These are phyloP conservation scores for Echinosophora koreensis DNA, from an alignment of 306 rosid genomes.

Conservation along the genomic window DNA sequence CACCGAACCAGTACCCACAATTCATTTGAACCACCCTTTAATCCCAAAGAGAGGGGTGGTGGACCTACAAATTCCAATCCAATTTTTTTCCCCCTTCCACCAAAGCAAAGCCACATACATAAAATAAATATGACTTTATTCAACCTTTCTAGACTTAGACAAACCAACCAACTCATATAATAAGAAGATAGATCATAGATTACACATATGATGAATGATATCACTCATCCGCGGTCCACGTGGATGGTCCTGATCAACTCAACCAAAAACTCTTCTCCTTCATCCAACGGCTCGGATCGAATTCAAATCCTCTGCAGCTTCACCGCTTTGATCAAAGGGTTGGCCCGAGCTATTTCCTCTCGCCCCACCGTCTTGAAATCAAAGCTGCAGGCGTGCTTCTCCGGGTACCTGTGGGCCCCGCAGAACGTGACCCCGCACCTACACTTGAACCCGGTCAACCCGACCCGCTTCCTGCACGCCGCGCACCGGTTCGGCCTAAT, in stretches of 20 bases:
- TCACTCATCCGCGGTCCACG: conserved; percentile 14
- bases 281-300: conserved; percentile 41
- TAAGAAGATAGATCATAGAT: background rate
- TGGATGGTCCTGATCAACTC: conserved; percentile 28
- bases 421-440: conserved; percentile 80
- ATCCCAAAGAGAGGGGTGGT: background rate
- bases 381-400: conserved; percentile 79
- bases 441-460: conserved; percentile 83
- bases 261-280: background rate
- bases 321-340: conserved; percentile 75
- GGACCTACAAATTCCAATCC: conserved; percentile 24
- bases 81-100: background rate
- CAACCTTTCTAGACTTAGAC: conserved; percentile 29
- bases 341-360: conserved; percentile 80
- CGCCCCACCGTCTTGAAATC: conserved; percentile 77
- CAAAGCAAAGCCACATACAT: conserved; percentile 26
- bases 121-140: conserved; percentile 33
- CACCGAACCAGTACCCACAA: background rate
- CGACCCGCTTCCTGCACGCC: conserved; percentile 75
- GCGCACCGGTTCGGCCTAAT: conserved; percentile 67
- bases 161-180: conserved; percentile 9
- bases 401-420: conserved; percentile 87
- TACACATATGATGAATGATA: background rate
- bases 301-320: conserved; percentile 77
- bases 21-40: conserved; percentile 21